Conservation (phyloP, 2,329 filamentous ascomycete species). For the Spiromastix sp. region DNA sequence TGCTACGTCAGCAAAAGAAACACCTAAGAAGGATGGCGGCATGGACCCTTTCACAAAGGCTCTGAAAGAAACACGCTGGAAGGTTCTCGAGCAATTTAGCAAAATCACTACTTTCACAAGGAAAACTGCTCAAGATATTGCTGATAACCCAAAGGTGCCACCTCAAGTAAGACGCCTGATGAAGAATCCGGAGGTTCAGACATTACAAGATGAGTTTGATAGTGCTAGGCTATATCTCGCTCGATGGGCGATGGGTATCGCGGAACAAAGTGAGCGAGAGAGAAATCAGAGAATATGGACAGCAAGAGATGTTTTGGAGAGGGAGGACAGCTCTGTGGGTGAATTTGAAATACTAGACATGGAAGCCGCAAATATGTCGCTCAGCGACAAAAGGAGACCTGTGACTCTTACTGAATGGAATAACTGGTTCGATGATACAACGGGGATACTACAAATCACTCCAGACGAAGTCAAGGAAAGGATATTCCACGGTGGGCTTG, state of each 20-base stretch:
- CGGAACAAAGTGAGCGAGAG: constrained; percentile 89
- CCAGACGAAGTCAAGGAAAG: constrained; percentile 91
- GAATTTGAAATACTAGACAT: constrained; percentile 89
- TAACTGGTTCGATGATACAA: constrained; percentile 69
- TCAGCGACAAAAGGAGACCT: constrained; percentile 66
- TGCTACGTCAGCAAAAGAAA: constrained; percentile 5
- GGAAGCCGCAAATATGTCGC: constrained; percentile 59
- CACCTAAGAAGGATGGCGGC: constrained; percentile 48
- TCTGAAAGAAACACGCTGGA: constrained; percentile 92
- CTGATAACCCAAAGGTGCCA: constrained; percentile 83
- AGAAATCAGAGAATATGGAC: constrained; percentile 83
- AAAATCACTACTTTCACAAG: constrained; percentile 95
- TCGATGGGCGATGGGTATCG: constrained; percentile 96
- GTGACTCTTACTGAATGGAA: constrained; percentile 83
- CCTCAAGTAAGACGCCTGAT: constrained; percentile 78
- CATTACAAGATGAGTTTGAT: constrained; percentile 92
- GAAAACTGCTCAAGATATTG: constrained; percentile 80
- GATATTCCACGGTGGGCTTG: constrained; percentile 89
- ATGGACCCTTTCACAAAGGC: constrained; percentile 94
- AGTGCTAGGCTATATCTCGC: constrained; percentile 90
- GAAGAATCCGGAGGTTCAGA: constrained; percentile 88
- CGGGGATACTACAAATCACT: constrained; percentile 67
- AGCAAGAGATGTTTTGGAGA: constrained; percentile 79
- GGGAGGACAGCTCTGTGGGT: constrained; percentile 89
- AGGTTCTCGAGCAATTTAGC: constrained; percentile 89